These are phyloP conservation scores for Wickerhamiella dianesei DNA, from an alignment of 805 yeast genomes.

Conservation along the genomic window DNA sequence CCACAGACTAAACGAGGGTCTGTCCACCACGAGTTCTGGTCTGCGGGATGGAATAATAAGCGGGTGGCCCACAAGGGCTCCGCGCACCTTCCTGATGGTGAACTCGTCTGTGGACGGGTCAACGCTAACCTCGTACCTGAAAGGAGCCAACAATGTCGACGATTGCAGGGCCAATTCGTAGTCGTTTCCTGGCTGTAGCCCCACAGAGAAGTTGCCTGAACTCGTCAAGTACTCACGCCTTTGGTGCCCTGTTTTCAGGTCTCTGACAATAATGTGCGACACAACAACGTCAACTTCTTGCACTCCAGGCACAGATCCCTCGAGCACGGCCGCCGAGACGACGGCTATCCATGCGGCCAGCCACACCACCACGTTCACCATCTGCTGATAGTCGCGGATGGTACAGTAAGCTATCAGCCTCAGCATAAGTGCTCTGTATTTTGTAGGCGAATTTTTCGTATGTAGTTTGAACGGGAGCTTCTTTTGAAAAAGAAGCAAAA, in stretches of 20 bases:
- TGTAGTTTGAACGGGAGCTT: too few relatives aligned
- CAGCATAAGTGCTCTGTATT: too few relatives aligned
- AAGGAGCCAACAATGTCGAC: slow-evolving; percentile 8
- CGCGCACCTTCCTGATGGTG: slow-evolving; percentile 19
- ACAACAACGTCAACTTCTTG: neutral
- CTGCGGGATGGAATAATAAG: slow-evolving; percentile 17
- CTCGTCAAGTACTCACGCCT: slow-evolving; percentile 5
- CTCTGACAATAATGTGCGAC: slow-evolving; percentile 4
- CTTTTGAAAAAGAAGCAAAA: too few relatives aligned
- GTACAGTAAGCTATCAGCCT: too few relatives aligned
- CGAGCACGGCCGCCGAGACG: neutral
- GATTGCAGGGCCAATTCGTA: slow-evolving; percentile 15
- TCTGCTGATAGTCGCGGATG: neutral
- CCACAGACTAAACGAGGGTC: slow-evolving; percentile 22
- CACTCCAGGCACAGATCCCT: slow-evolving; percentile 3
- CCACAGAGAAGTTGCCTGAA: slow-evolving; percentile 14
- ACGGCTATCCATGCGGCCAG: neutral
- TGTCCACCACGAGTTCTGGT: slow-evolving; percentile 13
- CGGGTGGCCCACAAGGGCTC: slow-evolving; percentile 24
- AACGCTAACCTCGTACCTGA: slow-evolving; percentile 13
- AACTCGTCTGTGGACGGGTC: slow-evolving; percentile 14
- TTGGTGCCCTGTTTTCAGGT: slow-evolving; percentile 3
- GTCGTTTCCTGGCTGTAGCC: slow-evolving; percentile 3
- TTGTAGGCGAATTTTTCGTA: too few relatives aligned
- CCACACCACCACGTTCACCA: neutral